Evolutionary conservation across 2,329 filamentous ascomycete species (phyloP).

Genomic region (Fusarium metavorans): DNA sequence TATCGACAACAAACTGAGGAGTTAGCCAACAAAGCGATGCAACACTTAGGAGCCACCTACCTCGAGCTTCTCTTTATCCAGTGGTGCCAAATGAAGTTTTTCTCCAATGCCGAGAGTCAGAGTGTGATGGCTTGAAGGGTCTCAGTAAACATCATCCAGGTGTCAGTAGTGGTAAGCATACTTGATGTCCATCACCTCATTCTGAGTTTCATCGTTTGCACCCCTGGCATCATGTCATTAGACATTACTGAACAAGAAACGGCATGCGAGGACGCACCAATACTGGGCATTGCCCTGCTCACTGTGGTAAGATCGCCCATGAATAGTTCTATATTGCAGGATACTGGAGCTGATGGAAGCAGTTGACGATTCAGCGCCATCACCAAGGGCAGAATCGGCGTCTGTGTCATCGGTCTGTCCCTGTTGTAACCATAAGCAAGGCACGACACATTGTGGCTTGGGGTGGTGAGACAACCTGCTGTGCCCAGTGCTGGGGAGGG

Average conservation of each 20-base stretch:
- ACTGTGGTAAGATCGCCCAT: slow-evolving; percentile 31
- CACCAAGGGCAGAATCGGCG: slow-evolving; percentile 26
- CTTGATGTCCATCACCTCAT: slow-evolving; percentile 32
- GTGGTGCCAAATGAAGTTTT: slow-evolving; percentile 24
- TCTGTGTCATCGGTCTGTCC: slow-evolving; percentile 3
- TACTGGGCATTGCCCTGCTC: slow-evolving; percentile 24
- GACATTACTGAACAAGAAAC: not conserved
- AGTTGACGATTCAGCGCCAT: slow-evolving; percentile 27
- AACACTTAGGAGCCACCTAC: not conserved
- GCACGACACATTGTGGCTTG: not conserved
- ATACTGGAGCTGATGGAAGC: slow-evolving; percentile 31
- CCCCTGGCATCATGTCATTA: slow-evolving; percentile 12
- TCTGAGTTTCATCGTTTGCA: slow-evolving; percentile 22
- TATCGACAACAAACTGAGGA: slow-evolving; percentile 13
- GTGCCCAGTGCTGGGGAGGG: slow-evolving; percentile 14
- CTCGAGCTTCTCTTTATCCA: slow-evolving; percentile 14
- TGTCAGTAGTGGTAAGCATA: not conserved
- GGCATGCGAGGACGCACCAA: slow-evolving; percentile 8
- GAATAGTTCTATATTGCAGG: slow-evolving; percentile 19
- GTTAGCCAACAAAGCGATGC: not conserved
- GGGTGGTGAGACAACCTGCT: slow-evolving; percentile 3
- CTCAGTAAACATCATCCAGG: not conserved
- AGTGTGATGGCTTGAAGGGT: slow-evolving; percentile 15
- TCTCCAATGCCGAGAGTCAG: slow-evolving; percentile 19
- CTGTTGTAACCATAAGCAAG: not conserved